Base-by-base conservation (phyloP, 495 filamentous ascomycete species). In the Trichoderma reesei region DNA sequence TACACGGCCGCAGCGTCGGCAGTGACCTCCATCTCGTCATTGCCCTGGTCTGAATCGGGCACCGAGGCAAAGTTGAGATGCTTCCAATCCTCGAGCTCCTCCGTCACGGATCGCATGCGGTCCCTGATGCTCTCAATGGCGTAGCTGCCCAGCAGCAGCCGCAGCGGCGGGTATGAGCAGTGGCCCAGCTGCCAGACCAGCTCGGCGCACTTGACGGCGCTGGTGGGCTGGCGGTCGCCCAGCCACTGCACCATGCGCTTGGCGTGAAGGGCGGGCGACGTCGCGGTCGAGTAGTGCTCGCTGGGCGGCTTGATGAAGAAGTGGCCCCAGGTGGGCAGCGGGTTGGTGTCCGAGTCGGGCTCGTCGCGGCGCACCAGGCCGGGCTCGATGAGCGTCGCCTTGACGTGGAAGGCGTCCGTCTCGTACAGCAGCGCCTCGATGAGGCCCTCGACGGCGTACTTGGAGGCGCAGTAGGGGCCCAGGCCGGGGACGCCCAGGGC, bases 391-490 rank as follows among this genome's bases (percentile, higher is more conserved):
- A 97, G 82, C 1, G 94, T 96, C 1, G 89, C 91, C 72, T 93
- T 94, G 69, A 97, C 87, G 68, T 91, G 90, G 73, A 96, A 95
- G 7, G 86, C 82, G 71, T 96, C 92, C 62, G 95, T 85, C 72
- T 98, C 94, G 70, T 97, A 98, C 7, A 96, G 79, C 88, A 98
- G 92, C 38, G 88, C 90, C 77, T 98, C 94, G 66, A 96, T 90
- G 63, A 98, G 77, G 0, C 94, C 94, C 70, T 98, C 94, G 10
- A 96, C 89, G 0, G 94, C 94, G 72, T 96, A 97, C 72, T 98
- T 98, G 1, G 91, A 95, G 0, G 94, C 94, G 73, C 94, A 96
- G 71, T 96, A 98, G 0, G 92, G 93, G 0, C 94, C 92, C 13
- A 98, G 74, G 0, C 93, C 94, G 0, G 94, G 94, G 0, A 98